phyloP scores from a whole-genome alignment of 768 basidiomycete genomes.

The Cantharellus cinnabarinus region DNA sequence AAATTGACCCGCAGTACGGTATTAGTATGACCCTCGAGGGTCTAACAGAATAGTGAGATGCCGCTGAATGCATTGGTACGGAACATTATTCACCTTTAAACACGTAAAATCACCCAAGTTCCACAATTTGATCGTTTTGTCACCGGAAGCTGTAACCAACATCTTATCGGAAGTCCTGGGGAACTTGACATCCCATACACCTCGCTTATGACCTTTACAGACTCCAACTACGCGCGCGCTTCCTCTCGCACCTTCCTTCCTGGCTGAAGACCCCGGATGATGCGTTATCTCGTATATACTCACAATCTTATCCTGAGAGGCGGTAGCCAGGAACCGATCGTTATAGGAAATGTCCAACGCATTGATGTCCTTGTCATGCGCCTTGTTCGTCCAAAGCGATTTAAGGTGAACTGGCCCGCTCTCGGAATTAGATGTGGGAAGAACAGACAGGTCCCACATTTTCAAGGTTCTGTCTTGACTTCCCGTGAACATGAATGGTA shows the following conservation, averaged over 20 bases:
- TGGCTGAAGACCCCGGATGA: constrained; percentile 10
- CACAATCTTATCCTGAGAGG: constrained; percentile 87
- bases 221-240: constrained; percentile 61
- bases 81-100: constrained; percentile 26
- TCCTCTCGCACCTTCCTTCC: constrained; percentile 30
- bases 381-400: constrained; percentile 68
- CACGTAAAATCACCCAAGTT: constrained; percentile 85
- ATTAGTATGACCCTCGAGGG: constrained; percentile 96
- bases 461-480: constrained; percentile 96
- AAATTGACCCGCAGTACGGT: constrained; percentile 90
- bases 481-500: constrained; percentile 70
- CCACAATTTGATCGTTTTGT: constrained; percentile 90
- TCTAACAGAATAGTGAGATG: constrained; percentile 25
- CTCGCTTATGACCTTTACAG: constrained; percentile 90
- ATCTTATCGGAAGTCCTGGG: constrained; percentile 52
- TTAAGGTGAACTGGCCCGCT: constrained; percentile 30
- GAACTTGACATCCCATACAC: constrained; percentile 89
- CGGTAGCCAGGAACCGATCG: constrained; percentile 72
- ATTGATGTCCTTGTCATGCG: constrained; percentile 98
- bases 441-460: constrained; percentile 75
- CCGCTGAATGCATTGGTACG: not conserved
- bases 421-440: constrained; percentile 11
- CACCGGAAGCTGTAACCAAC: constrained; percentile 84
- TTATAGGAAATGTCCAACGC: constrained; percentile 83
- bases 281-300: constrained; percentile 73